Evolutionary conservation across 345 rosid genomes (phyloP).

Genomic region (Mallotus nudiflorus): DNA sequence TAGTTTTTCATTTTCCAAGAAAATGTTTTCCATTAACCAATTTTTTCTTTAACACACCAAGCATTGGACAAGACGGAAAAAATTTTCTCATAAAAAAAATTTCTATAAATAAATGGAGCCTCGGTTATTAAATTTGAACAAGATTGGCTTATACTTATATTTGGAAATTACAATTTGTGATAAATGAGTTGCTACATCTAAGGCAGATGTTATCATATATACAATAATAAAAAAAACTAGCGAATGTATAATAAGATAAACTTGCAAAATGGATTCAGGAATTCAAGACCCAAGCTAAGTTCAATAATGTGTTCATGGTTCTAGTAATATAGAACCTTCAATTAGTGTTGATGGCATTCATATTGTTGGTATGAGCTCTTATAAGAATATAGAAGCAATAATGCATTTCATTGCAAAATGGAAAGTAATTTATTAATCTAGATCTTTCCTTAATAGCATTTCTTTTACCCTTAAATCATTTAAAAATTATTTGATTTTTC

Average conservation of each 20-base stretch:
- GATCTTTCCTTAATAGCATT: background rate
- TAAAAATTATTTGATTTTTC: background rate
- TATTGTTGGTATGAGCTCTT: slow-evolving; percentile 44
- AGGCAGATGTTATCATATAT: slow-evolving; percentile 74
- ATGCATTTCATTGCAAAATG: slow-evolving; percentile 51
- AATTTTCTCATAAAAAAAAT: no score
- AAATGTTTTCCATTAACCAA: no score
- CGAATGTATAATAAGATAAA: slow-evolving; percentile 68
- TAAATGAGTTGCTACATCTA: background rate
- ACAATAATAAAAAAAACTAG: slow-evolving; percentile 79
- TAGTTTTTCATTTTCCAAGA: no score
- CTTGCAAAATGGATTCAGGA: slow-evolving; percentile 90
- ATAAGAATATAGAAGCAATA: slow-evolving; percentile 50
- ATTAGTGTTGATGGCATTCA: slow-evolving; percentile 39
- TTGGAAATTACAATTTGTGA: slow-evolving; percentile 1
- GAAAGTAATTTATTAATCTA: slow-evolving; percentile 51
- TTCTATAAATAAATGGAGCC: no score
- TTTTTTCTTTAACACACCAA: no score
- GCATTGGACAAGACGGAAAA: no score
- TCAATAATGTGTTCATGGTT: slow-evolving; percentile 52
- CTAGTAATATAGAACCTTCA: slow-evolving; percentile 44
- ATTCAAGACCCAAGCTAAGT: slow-evolving; percentile 77
- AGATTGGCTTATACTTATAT: slow-evolving; percentile 1
- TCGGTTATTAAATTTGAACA: background rate
- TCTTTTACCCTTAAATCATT: background rate